Percentiles rank a stretch among this genome's conserved stretches.
phyloP scores from a whole-genome alignment of 495 filamentous ascomycete species.

The Pseudevernia furfuracea region DNA sequence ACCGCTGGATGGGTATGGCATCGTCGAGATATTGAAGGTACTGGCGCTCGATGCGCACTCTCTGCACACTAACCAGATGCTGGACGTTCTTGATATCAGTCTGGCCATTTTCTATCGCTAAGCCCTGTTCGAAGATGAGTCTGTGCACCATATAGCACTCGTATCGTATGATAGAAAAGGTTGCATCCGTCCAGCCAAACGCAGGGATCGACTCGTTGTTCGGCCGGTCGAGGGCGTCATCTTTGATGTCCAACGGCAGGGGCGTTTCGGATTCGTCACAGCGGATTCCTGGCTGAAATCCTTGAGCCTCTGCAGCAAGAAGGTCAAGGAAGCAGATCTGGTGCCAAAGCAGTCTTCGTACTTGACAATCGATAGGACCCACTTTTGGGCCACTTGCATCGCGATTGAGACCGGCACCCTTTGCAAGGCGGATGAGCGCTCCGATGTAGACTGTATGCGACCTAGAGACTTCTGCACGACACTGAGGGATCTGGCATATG shows the following conservation, averaged over 20 bases:
- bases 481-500: constrained; percentile 8
- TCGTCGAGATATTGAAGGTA: constrained; percentile 17
- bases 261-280: constrained; percentile 9
- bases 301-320: constrained; percentile 14
- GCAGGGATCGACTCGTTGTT: background rate
- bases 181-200: constrained; percentile 14
- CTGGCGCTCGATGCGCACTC: constrained; percentile 3
- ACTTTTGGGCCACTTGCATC: background rate
- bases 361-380: constrained; percentile 11
- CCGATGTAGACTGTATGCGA: constrained; percentile 12
- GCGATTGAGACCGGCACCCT: constrained; percentile 16
- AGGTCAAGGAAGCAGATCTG: constrained; percentile 21
- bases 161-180: constrained; percentile 16
- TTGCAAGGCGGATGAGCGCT: constrained; percentile 14
- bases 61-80: background rate
- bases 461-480: constrained; percentile 15
- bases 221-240: constrained; percentile 6
- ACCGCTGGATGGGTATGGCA: constrained; percentile 46
- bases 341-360: constrained; percentile 18
- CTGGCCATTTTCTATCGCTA: constrained; percentile 1
- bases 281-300: constrained; percentile 9
- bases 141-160: constrained; percentile 11
- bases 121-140: background rate
- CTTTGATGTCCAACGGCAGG: constrained; percentile 17
- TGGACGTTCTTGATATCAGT: constrained; percentile 7